Conservation (phyloP, 1,139 yeast genomes). For the Diutina scorzettiae region DNA sequence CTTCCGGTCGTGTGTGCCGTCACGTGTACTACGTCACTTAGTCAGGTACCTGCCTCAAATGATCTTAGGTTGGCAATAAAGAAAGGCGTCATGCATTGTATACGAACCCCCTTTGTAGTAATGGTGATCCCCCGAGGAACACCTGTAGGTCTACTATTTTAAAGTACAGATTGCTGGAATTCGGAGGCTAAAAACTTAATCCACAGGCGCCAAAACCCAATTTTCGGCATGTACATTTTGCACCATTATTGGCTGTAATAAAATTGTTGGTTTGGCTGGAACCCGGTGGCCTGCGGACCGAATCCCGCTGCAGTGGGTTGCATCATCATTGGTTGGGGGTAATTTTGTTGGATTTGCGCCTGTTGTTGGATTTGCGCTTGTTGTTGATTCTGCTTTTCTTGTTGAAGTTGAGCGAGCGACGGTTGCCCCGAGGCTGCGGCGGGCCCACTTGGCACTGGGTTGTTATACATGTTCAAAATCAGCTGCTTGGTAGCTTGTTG, state of each 20-base stretch:
- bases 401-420: slow-evolving; percentile 7
- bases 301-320: neutral
- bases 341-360: slow-evolving; percentile 11
- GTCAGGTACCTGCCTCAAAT: neutral
- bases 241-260: neutral
- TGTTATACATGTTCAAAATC: slow-evolving; percentile 27
- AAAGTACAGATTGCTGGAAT: too few species aligned
- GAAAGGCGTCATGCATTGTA: too few species aligned
- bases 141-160: too few species aligned
- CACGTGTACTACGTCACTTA: neutral
- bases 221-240: too few species aligned
- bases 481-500: slow-evolving; percentile 29
- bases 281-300: slow-evolving; percentile 7
- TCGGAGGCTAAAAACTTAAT: too few species aligned
- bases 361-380: slow-evolving; percentile 12
- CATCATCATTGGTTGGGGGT: slow-evolving; percentile 8
- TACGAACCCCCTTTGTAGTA: too few species aligned
- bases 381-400: slow-evolving; percentile 9
- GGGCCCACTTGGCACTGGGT: slow-evolving; percentile 9
- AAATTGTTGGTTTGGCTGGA: slow-evolving; percentile 8
- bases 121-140: too few species aligned
- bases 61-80: too few species aligned
- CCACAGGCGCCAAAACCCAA: too few species aligned
- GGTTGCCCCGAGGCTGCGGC: neutral
- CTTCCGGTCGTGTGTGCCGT: neutral